Percentiles rank a stretch among this genome's conserved stretches.
These are phyloP conservation scores for Aspergillus asperescens DNA, from an alignment of 495 filamentous ascomycete species.

Conservation along the genomic window DNA sequence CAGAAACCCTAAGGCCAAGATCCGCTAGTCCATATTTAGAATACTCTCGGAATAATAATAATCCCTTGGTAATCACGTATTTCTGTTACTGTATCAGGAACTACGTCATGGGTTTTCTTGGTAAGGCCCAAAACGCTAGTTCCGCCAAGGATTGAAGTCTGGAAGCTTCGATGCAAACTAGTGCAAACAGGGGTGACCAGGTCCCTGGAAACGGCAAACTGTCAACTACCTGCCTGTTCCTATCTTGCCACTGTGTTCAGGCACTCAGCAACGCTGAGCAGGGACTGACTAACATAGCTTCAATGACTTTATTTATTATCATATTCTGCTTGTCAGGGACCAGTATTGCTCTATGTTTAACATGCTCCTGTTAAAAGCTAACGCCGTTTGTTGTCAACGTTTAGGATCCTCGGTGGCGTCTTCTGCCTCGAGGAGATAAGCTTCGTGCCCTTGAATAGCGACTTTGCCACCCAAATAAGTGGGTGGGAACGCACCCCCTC, in stretches of 20 bases:
- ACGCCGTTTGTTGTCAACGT: background rate
- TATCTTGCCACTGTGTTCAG: background rate
- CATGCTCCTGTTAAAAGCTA: slow-evolving; percentile 2
- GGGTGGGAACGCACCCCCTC: slow-evolving; percentile 17
- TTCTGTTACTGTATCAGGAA: too few relatives aligned
- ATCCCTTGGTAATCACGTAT: too few relatives aligned
- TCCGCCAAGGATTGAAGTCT: too few relatives aligned
- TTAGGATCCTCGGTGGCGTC: slow-evolving; percentile 9
- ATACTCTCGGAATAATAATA: too few relatives aligned
- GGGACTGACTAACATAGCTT: background rate
- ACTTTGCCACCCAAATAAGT: slow-evolving; percentile 11
- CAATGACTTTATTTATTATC: slow-evolving; percentile 3
- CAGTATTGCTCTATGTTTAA: background rate
- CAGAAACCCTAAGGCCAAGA: too few relatives aligned
- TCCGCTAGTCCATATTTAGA: too few relatives aligned
- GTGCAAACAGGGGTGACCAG: background rate
- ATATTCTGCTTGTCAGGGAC: slow-evolving; percentile 4
- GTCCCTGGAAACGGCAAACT: background rate
- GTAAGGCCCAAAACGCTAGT: too few relatives aligned
- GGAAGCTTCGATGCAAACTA: background rate
- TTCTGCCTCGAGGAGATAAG: slow-evolving; percentile 5
- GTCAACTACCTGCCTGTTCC: background rate
- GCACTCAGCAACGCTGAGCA: background rate
- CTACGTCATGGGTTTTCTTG: too few relatives aligned
- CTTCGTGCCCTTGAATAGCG: slow-evolving; percentile 6